These are phyloP conservation scores for Thalassiosira mediterranea DNA, from an alignment of 352 stramenopile species.

Conservation along the genomic window DNA sequence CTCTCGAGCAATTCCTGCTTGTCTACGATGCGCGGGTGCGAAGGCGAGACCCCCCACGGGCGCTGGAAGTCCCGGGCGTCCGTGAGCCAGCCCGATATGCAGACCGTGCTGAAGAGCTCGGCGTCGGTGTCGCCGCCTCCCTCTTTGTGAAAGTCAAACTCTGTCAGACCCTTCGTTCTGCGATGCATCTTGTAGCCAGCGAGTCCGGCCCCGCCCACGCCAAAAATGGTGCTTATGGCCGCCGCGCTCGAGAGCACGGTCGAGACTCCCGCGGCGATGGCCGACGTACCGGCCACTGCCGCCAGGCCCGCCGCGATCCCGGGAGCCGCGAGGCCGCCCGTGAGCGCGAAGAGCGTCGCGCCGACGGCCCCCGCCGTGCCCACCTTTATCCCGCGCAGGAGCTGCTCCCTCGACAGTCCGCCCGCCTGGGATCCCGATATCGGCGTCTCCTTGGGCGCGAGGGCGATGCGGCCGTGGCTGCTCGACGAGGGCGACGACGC, in stretches of 20 bases:
- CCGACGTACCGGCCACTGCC: slow-evolving; percentile 50
- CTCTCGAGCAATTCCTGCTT: slow-evolving; percentile 66
- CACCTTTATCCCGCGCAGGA: slow-evolving; percentile 76
- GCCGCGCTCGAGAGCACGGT: slow-evolving; percentile 64
- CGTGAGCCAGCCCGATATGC: slow-evolving; percentile 75
- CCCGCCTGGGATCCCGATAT: neutral
- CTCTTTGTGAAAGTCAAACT: slow-evolving; percentile 79
- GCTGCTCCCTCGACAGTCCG: slow-evolving; percentile 44
- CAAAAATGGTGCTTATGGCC: slow-evolving; percentile 79
- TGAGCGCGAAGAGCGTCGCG: slow-evolving; percentile 75
- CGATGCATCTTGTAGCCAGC: slow-evolving; percentile 75
- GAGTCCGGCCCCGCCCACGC: slow-evolving; percentile 73
- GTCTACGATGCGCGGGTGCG: slow-evolving; percentile 62
- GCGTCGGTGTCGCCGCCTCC: slow-evolving; percentile 47
- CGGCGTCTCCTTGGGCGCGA: slow-evolving; percentile 38
- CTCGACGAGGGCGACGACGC: slow-evolving; percentile 26
- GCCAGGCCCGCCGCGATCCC: slow-evolving; percentile 77
- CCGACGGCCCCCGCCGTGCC: slow-evolving; percentile 64
- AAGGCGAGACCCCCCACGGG: slow-evolving; percentile 72
- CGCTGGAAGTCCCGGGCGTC: slow-evolving; percentile 77
- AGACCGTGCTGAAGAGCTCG: slow-evolving; percentile 74
- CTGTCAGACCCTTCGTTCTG: slow-evolving; percentile 76
- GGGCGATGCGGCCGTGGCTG: slow-evolving; percentile 40
- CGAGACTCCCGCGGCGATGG: slow-evolving; percentile 60
- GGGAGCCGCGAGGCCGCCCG: slow-evolving; percentile 72